Evolutionary conservation across 345 rosid genomes (phyloP).

Genomic region (Citrus sp.): DNA sequence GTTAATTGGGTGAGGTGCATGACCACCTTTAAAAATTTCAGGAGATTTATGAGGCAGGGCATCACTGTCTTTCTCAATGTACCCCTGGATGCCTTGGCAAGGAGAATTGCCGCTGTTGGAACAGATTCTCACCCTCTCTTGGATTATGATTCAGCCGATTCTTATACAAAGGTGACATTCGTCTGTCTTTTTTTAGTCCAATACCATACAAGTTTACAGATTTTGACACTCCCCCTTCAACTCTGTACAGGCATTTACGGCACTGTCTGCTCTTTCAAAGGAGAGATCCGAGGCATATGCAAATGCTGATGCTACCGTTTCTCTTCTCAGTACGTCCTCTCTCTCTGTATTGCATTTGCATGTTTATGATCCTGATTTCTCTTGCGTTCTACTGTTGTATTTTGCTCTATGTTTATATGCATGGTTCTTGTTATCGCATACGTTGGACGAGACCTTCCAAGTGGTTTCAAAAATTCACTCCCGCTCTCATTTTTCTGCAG

Average conservation of each 20-base stretch:
- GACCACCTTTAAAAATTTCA: neutral
- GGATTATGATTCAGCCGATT: slow-evolving; percentile 34
- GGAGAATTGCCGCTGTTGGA: slow-evolving; percentile 52
- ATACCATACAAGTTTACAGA: neutral
- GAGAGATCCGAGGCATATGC: slow-evolving; percentile 36
- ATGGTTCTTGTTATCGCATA: neutral
- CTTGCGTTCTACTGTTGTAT: neutral
- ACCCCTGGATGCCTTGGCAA: slow-evolving; percentile 47
- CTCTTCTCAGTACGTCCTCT: slow-evolving; percentile 24
- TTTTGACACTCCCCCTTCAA: neutral
- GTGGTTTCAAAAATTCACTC: neutral
- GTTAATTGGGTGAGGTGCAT: neutral
- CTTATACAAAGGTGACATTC: slow-evolving; percentile 36
- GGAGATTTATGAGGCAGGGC: slow-evolving; percentile 41
- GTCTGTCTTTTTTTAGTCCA: neutral
- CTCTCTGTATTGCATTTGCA: too few species aligned
- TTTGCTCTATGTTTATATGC: neutral
- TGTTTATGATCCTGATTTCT: neutral
- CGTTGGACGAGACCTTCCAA: too few species aligned
- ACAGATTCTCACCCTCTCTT: slow-evolving; percentile 44
- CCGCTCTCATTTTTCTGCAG: neutral
- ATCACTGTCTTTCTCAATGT: slow-evolving; percentile 38
- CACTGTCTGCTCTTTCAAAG: slow-evolving; percentile 32
- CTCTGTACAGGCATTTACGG: slow-evolving; percentile 33
- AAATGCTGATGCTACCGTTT: slow-evolving; percentile 39